Evolutionary conservation across 768 basidiomycete genomes (phyloP), one percentile per base, ranked within the genome.

Genomic region (Tubosaeta sp.): DNA sequence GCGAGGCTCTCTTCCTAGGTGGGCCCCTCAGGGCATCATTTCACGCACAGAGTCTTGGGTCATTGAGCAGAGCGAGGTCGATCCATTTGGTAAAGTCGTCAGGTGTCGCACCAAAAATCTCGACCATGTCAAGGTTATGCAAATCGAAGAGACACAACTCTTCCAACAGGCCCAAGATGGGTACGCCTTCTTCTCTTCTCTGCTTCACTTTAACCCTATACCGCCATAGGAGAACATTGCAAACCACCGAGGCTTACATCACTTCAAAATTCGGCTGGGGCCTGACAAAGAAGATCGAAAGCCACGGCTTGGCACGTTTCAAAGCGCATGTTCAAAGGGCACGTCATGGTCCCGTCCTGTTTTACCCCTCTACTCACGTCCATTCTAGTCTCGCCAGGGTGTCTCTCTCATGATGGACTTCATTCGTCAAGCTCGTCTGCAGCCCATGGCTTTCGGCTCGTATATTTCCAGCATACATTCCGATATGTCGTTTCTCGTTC

Each of bases 81-180:
- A 97, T 71, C 86, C 90, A 4, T 74, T 84, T 50, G 88, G 85
- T 31, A 83, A 85, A 70, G 78, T 82, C 17, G 81, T 97, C 60
- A 76, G 78, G 54, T 92, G 89, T 61, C 76, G 77, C 54, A 95
- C 95, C 16, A 85, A 82, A 69, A 98, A 98, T 68, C 75, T 98
- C 51, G 93, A 95, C 68, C 90, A 95, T 71, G 86, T 91, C 64
- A 95, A 94, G 72, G 81, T 95, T 47, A 87, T 98, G 90, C 85
- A 91, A 63, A 86, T 95, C 32, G 84, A 91, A 57, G 95, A 98
- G 70, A 82, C 81, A 6, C 85, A 89, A 19, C 74, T 79, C 48
- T 81, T 95, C 59, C 75, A 77, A 34, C 88, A 88, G 58, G 76
- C 80, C 31, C 69, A 75, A 2, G 83, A 87, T 58, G 86, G 88